phyloP scores from a whole-genome alignment of 352 stramenopile genomes.

The Globisporangium orthogonon region DNA sequence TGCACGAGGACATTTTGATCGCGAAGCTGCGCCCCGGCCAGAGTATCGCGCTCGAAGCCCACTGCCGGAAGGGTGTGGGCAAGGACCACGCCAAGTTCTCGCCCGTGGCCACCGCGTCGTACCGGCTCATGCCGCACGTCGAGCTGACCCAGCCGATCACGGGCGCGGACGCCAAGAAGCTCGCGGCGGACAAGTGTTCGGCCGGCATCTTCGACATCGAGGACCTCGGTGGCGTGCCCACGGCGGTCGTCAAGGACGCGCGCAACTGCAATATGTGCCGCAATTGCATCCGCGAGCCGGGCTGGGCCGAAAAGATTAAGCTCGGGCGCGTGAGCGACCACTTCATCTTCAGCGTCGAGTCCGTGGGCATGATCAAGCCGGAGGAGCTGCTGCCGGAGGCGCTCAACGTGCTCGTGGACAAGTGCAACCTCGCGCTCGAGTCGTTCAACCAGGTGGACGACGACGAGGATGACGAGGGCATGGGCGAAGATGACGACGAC shows the following conservation, averaged over 20 bases:
- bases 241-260: conserved; percentile 79
- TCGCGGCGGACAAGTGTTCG: conserved; percentile 60
- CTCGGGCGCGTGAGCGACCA: conserved; percentile 92
- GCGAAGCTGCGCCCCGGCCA: conserved; percentile 95
- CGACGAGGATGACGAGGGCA: conserved; percentile 41
- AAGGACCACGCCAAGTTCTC: conserved; percentile 98
- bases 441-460: conserved; percentile 57
- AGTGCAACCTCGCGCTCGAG: conserved; percentile 81
- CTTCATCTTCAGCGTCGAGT: conserved; percentile 94
- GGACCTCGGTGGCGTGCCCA: conserved; percentile 68
- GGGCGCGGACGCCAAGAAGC: conserved; percentile 50
- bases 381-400: conserved; percentile 77
- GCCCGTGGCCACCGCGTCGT: conserved; percentile 94
- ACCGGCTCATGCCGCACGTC: conserved; percentile 89
- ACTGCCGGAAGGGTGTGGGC: conserved; percentile 92
- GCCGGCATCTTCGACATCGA: conserved; percentile 91
- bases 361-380: conserved; percentile 81
- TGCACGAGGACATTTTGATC: conserved; percentile 95
- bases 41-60: conserved; percentile 93
- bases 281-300: conserved; percentile 92
- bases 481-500: conserved; percentile 38
- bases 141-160: conserved; percentile 60
- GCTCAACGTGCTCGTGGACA: conserved; percentile 72
- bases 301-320: conserved; percentile 84
- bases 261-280: conserved; percentile 94